Evolutionary conservation across 352 stramenopile genomes (phyloP).

Genomic region (Elongisporangium undulatum): DNA sequence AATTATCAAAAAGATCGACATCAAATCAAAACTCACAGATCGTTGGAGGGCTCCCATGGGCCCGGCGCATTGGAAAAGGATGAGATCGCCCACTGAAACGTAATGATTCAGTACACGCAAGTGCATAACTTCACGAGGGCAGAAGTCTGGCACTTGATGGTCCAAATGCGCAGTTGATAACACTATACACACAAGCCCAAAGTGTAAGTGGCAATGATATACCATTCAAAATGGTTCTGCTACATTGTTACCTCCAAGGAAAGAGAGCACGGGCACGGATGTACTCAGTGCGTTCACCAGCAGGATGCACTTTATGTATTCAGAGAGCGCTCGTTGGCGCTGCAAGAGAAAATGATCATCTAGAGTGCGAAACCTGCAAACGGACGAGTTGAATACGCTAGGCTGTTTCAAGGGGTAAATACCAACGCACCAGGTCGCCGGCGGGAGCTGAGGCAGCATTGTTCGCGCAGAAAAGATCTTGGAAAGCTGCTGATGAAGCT

Average conservation of each 20-base stretch:
- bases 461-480: neutral
- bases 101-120: slow-evolving; percentile 58
- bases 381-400: no score
- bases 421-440: slow-evolving; percentile 28
- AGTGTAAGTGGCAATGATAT: no score
- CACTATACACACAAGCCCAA: slow-evolving; percentile 7
- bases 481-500: slow-evolving; percentile 24
- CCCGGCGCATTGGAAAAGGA: slow-evolving; percentile 55
- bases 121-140: slow-evolving; percentile 43
- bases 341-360: slow-evolving; percentile 34
- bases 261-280: slow-evolving; percentile 44
- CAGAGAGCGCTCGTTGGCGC: slow-evolving; percentile 28
- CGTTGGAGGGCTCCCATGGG: slow-evolving; percentile 41
- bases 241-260: slow-evolving; percentile 39
- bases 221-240: no score
- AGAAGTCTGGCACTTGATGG: slow-evolving; percentile 20
- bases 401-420: neutral
- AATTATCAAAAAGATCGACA: neutral
- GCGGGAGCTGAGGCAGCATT: slow-evolving; percentile 27
- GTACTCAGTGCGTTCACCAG: slow-evolving; percentile 30
- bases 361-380: slow-evolving; percentile 23
- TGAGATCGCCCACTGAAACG: slow-evolving; percentile 36
- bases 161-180: slow-evolving; percentile 28
- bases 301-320: slow-evolving; percentile 41
- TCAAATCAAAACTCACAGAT: slow-evolving; percentile 19